Conservation (phyloP, 306 rosid species). For the Delonix regia region DNA sequence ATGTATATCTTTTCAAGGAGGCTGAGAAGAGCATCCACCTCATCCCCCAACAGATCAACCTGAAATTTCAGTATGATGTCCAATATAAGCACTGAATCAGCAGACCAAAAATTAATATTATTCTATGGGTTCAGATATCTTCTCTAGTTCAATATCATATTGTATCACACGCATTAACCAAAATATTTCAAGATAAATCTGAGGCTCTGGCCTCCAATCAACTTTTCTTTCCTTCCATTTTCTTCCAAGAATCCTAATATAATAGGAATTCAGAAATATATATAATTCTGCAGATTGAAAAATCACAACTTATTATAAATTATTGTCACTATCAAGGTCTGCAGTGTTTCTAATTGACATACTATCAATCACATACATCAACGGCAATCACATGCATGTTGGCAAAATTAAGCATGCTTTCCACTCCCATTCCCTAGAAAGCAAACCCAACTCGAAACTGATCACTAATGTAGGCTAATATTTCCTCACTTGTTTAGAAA, state of each 20-base stretch:
- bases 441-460: not conserved
- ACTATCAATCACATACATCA: not conserved
- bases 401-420: not conserved
- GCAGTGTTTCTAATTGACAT: not conserved
- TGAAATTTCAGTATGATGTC: constrained; percentile 48
- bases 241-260: not conserved
- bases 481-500: not conserved
- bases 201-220: not conserved
- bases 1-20: constrained; percentile 71
- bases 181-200: constrained; percentile 26
- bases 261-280: not conserved
- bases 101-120: not conserved
- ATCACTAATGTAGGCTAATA: not conserved
- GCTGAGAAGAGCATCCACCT: constrained; percentile 66
- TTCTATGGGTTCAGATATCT: constrained; percentile 10
- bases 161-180: not conserved
- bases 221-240: not conserved
- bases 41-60: constrained; percentile 95
- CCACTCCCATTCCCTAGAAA: not conserved
- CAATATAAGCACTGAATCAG: constrained; percentile 20
- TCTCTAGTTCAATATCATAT: constrained; percentile 13
- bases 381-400: too few species aligned
- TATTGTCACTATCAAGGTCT: not conserved
- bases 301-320: not conserved
- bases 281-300: not conserved